phyloP scores from a whole-genome alignment of 495 filamentous ascomycete genomes.

The Podospora tetraspora region DNA sequence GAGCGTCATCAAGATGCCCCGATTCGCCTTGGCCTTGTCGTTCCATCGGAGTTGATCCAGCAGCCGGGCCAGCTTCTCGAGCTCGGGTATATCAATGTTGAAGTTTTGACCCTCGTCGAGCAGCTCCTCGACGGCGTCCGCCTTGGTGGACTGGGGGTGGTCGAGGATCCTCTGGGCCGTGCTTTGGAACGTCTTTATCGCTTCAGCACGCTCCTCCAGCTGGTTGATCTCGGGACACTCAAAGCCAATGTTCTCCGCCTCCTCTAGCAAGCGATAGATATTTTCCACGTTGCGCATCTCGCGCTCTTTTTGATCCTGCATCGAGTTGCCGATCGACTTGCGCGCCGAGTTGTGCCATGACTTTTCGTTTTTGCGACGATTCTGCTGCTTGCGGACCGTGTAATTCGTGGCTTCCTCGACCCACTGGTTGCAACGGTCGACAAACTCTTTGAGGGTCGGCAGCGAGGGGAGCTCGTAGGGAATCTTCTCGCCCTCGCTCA shows the following conservation, averaged over 20 bases:
- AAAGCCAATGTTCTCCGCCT: slow-evolving; percentile 86
- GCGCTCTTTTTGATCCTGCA: slow-evolving; percentile 74
- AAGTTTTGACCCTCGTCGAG: slow-evolving; percentile 82
- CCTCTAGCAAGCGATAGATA: slow-evolving; percentile 74
- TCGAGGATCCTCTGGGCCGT: slow-evolving; percentile 66
- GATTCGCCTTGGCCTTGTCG: slow-evolving; percentile 63
- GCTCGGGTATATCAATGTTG: slow-evolving; percentile 91
- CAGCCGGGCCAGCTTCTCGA: slow-evolving; percentile 74
- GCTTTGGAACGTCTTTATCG: slow-evolving; percentile 80
- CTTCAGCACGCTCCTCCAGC: slow-evolving; percentile 79
- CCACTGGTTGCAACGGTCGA: slow-evolving; percentile 95
- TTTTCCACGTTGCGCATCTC: slow-evolving; percentile 89
- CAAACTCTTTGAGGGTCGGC: slow-evolving; percentile 75
- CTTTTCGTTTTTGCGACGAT: slow-evolving; percentile 94
- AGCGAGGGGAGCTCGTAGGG: slow-evolving; percentile 86
- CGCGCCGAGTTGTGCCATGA: slow-evolving; percentile 68
- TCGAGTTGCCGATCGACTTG: slow-evolving; percentile 60
- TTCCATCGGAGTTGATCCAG: slow-evolving; percentile 87
- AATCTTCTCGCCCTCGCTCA: slow-evolving; percentile 95
- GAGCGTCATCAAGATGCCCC: slow-evolving; percentile 58
- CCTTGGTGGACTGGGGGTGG: slow-evolving; percentile 48
- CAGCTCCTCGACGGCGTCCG: slow-evolving; percentile 79
- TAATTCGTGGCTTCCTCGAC: slow-evolving; percentile 96
- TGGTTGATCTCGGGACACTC: slow-evolving; percentile 89
- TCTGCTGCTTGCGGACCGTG: slow-evolving; percentile 96